Conservation (phyloP, 2,329 filamentous ascomycete species). For the Zarea fungicola region DNA sequence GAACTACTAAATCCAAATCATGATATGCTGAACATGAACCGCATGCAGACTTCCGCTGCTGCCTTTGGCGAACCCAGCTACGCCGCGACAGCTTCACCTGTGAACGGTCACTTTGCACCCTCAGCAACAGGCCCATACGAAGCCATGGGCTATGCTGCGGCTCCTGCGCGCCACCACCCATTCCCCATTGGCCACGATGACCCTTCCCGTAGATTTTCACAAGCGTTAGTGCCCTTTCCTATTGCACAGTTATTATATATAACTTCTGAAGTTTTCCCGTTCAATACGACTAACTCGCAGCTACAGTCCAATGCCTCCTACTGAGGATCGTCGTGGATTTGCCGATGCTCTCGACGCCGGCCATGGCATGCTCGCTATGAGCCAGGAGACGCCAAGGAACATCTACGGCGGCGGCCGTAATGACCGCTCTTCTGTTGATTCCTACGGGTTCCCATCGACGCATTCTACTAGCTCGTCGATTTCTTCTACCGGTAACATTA, state of each 20-base stretch:
- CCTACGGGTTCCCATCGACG: constrained; percentile 83
- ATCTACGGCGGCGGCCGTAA: constrained; percentile 73
- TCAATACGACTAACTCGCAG: constrained; percentile 15
- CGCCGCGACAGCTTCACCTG: constrained; percentile 61
- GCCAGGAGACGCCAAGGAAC: constrained; percentile 87
- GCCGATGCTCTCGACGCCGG: constrained; percentile 89
- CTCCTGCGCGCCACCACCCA: constrained; percentile 51
- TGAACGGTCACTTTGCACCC: constrained; percentile 59
- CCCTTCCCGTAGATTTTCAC: constrained; percentile 65
- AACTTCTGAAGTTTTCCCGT: constrained; percentile 47
- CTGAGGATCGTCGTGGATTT: constrained; percentile 62
- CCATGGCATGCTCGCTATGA: constrained; percentile 91
- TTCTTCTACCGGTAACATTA: constrained; percentile 75
- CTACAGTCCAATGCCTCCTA: constrained; percentile 33
- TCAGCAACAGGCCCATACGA: constrained; percentile 66
- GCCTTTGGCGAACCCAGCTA: constrained; percentile 68
- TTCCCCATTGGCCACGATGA: constrained; percentile 53
- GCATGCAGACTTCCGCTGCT: constrained; percentile 53
- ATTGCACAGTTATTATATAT: constrained; percentile 34
- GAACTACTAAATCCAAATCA: constrained; percentile 66
- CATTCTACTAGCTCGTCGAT: constrained; percentile 87
- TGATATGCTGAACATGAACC: constrained; percentile 69
- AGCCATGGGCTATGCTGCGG: constrained; percentile 67
- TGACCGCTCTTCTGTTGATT: constrained; percentile 70
- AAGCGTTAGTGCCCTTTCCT: constrained; percentile 68